Evolutionary conservation across 2,329 filamentous ascomycete genomes (phyloP).

Genomic region (Epichloe uncinata): DNA sequence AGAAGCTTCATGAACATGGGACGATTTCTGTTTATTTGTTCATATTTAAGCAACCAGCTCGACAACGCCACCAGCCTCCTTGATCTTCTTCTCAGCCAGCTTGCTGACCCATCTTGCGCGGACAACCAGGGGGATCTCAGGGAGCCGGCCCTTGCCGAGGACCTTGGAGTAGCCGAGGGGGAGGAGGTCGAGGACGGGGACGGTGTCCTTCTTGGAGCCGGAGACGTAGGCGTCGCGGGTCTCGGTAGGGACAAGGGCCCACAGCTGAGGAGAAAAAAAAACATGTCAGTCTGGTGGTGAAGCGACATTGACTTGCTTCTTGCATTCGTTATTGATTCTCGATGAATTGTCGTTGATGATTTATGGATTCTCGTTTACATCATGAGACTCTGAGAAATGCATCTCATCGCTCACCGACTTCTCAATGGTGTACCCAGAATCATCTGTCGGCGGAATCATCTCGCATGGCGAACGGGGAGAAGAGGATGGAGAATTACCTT

Average conservation of each 20-base stretch:
- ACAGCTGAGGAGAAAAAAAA: constrained; percentile 47
- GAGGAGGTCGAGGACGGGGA: constrained; percentile 95
- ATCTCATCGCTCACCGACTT: not conserved
- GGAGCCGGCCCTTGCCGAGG: constrained; percentile 94
- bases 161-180: constrained; percentile 95
- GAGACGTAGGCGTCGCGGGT: constrained; percentile 84
- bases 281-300: constrained; percentile 14
- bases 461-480: constrained; percentile 1
- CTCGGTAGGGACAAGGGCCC: constrained; percentile 87
- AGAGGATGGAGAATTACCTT: constrained; percentile 48
- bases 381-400: not conserved
- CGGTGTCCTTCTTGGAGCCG: constrained; percentile 72
- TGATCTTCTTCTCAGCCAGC: constrained; percentile 98
- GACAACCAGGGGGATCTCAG: constrained; percentile 85
- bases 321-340: not conserved
- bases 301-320: not conserved
- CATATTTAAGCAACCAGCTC: constrained; percentile 72
- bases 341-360: no score
- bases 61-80: constrained; percentile 88
- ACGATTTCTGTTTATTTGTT: not conserved
- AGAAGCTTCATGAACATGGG: not conserved
- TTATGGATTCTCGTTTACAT: no score
- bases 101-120: constrained; percentile 90
- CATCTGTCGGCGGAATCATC: not conserved
- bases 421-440: not conserved